Conservation (phyloP, 768 basidiomycete genomes). For the Porphyrellus cyaneotinctus region DNA sequence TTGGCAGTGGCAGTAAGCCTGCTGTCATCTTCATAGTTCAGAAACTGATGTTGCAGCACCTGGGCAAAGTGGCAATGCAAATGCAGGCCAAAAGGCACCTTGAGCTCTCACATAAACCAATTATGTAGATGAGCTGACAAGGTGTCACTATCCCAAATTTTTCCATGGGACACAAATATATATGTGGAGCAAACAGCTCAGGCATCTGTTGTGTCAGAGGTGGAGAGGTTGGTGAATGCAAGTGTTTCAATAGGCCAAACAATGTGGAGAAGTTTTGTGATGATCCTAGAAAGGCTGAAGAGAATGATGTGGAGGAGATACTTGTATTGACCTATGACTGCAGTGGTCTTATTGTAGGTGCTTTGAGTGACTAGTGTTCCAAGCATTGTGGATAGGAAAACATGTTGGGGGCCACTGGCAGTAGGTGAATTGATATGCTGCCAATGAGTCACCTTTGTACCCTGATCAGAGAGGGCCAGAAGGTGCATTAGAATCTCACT, state of each 20-base stretch:
- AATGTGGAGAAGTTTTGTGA: background rate
- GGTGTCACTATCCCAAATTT: background rate
- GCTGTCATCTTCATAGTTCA: background rate
- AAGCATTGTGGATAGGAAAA: background rate
- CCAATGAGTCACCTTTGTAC: background rate
- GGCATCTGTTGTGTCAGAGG: background rate
- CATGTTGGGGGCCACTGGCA: background rate
- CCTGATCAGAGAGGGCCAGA: background rate
- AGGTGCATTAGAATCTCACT: background rate
- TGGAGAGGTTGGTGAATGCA: background rate
- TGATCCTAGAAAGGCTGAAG: background rate
- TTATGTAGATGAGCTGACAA: background rate
- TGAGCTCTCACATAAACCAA: background rate
- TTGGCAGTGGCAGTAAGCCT: background rate
- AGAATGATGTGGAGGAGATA: background rate
- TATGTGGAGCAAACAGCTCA: background rate
- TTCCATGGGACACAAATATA: background rate
- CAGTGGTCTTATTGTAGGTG: background rate
- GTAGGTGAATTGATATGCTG: background rate
- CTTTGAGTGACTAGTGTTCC: background rate
- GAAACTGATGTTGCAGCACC: background rate
- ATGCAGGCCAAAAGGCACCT: background rate
- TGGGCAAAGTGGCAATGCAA: background rate
- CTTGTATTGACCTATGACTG: background rate
- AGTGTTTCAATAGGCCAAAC: background rate